These are phyloP conservation scores for Micractinium sp. DNA, from an alignment of 139 green algal species.

Conservation along the genomic window DNA sequence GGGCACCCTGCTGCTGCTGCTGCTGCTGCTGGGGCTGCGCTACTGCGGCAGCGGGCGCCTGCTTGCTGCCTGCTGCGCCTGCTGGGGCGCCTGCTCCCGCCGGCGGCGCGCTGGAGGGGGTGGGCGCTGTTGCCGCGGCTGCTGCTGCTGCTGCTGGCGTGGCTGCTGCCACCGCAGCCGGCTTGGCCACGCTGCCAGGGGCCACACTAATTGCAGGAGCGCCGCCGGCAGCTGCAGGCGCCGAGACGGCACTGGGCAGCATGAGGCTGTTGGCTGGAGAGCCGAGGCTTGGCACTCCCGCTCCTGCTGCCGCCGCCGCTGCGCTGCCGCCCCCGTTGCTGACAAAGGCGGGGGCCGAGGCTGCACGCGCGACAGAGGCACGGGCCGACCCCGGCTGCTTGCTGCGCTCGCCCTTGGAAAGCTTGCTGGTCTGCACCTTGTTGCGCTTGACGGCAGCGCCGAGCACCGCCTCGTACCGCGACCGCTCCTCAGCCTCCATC, in stretches of 20 bases:
- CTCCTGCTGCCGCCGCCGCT: not conserved
- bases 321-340: not conserved
- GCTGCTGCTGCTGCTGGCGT: not conserved
- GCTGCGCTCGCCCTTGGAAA: slow-evolving; percentile 5
- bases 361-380: not conserved
- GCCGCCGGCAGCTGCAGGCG: not conserved
- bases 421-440: slow-evolving; percentile 19
- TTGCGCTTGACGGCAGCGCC: slow-evolving; percentile 15
- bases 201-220: not conserved
- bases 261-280: not conserved
- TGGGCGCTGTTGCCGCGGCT: too few relatives aligned
- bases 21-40: not conserved
- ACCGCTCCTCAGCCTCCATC: slow-evolving; percentile 35
- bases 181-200: not conserved
- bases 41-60: not conserved
- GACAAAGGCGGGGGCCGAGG: not conserved
- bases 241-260: not conserved
- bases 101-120: too few relatives aligned
- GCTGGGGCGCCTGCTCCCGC: too few relatives aligned
- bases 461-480: slow-evolving; percentile 24
- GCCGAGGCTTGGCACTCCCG: not conserved
- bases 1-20: not conserved
- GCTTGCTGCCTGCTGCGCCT: too few relatives aligned
- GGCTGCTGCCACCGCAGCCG: not conserved
- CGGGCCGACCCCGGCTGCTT: not conserved